Evolutionary conservation across 192 early-diverging fungal species (phyloP).

Genomic region (Allomyces arbusculus): DNA sequence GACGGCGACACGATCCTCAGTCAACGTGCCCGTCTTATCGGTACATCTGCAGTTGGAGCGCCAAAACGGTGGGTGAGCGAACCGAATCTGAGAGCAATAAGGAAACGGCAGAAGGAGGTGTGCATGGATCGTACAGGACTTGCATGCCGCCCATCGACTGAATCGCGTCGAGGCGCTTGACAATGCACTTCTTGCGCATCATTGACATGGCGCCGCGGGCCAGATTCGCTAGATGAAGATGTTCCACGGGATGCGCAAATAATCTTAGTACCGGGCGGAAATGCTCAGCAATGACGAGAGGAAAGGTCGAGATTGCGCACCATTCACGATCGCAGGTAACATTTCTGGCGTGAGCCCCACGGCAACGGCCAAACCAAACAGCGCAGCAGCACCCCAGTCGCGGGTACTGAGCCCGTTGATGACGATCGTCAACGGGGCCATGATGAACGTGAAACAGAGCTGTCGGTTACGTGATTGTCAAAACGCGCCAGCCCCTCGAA

Average conservation of each 20-base stretch:
- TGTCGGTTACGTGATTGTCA: no score
- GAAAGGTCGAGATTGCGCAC: background rate
- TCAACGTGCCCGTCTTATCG: constrained; percentile 20
- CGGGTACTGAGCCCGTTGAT: constrained; percentile 17
- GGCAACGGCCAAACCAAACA: constrained; percentile 23
- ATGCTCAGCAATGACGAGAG: background rate
- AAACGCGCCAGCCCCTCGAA: no score
- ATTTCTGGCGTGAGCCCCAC: constrained; percentile 33
- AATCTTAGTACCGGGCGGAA: constrained; percentile 4
- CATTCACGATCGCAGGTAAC: constrained; percentile 5
- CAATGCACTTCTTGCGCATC: constrained; percentile 22
- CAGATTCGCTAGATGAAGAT: constrained; percentile 25
- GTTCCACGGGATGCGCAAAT: background rate
- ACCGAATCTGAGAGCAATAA: no score
- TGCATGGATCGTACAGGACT: constrained; percentile 1
- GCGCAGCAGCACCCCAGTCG: constrained; percentile 13
- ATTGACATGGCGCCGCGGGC: constrained; percentile 20
- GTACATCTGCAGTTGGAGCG: constrained; percentile 6
- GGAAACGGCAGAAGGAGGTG: background rate
- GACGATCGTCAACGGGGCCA: constrained; percentile 23
- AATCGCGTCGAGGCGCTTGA: constrained; percentile 22
- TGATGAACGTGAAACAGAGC: constrained; percentile 12
- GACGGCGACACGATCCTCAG: constrained; percentile 20
- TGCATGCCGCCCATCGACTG: constrained; percentile 24
- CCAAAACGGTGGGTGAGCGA: no score